Percentiles rank a stretch among this genome's conserved stretches.
These are phyloP conservation scores for Peronospora farinosa DNA, from an alignment of 352 stramenopile genomes.

Conservation along the genomic window DNA sequence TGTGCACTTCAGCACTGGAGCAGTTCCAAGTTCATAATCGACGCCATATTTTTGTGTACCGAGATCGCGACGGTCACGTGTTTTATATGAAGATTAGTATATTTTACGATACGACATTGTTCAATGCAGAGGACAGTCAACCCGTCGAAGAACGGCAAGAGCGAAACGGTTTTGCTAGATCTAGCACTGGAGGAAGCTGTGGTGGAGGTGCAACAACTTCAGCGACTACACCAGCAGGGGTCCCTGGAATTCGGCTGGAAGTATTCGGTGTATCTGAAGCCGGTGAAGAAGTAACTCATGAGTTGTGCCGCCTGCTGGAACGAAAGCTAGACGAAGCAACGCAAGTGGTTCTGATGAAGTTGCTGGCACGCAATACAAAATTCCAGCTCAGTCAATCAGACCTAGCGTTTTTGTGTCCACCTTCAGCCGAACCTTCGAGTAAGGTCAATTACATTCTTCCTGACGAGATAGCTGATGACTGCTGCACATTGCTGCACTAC, in stretches of 20 bases:
- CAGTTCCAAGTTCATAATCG: conserved; percentile 88
- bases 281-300: conserved; percentile 79
- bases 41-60: conserved; percentile 83
- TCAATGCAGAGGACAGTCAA: conserved; percentile 6
- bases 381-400: conserved; percentile 75
- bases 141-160: conserved; percentile 26
- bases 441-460: conserved; percentile 43
- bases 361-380: conserved; percentile 77
- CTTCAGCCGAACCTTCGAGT: conserved; percentile 31
- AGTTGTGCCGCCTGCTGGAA: conserved; percentile 73
- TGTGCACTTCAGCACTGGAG: conserved; percentile 80
- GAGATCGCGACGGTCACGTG: conserved; percentile 75
- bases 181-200: conserved; percentile 24
- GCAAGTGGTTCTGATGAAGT: conserved; percentile 83
- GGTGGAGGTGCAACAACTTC: conserved; percentile 9
- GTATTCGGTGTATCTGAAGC: conserved; percentile 79
- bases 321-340: conserved; percentile 84
- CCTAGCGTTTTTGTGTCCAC: conserved; percentile 70
- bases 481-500: conserved; percentile 41
- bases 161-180: conserved; percentile 13
- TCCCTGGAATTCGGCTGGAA: conserved; percentile 60
- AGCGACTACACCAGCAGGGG: conserved; percentile 10
- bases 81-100: conserved; percentile 88
- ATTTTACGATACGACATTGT: conserved; percentile 26
- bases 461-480: conserved; percentile 32